These are phyloP conservation scores for Fusarium secorum DNA, from an alignment of 2,329 filamentous ascomycete species.

Conservation along the genomic window DNA sequence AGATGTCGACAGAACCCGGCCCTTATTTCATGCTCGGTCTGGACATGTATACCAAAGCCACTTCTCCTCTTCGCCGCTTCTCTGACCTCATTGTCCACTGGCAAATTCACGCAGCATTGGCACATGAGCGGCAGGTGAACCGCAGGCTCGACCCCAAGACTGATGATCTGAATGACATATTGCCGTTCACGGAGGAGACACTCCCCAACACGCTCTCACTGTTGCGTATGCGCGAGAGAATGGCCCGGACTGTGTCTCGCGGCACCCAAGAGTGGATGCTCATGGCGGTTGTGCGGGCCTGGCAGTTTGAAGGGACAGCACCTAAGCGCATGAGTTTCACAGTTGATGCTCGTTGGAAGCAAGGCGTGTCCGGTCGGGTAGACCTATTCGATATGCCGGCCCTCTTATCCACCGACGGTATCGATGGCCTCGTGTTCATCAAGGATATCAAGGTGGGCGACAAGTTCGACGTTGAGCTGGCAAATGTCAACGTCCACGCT, in stretches of 20 bases:
- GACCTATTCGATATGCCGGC: conserved; percentile 60
- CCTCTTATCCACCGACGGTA: conserved; percentile 48
- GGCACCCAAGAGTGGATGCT: conserved; percentile 63
- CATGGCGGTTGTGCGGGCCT: conserved; percentile 67
- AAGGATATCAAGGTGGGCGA: conserved; percentile 59
- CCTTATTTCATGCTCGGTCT: conserved; percentile 66
- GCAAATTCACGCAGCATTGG: conserved; percentile 69
- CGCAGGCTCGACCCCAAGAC: conserved; percentile 37
- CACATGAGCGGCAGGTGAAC: conserved; percentile 51
- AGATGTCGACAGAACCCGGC: conserved; percentile 60
- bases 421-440: conserved; percentile 50
- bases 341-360: conserved; percentile 50
- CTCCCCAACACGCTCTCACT: conserved; percentile 58
- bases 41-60: conserved; percentile 69
- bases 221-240: conserved; percentile 62
- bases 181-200: conserved; percentile 55
- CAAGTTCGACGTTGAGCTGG: conserved; percentile 63
- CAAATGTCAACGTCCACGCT: conserved; percentile 60
- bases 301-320: conserved; percentile 60
- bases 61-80: conserved; percentile 72
- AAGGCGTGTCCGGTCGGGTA: conserved; percentile 53
- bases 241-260: conserved; percentile 54
- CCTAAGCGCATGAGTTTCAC: conserved; percentile 60
- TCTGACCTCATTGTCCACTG: conserved; percentile 70
- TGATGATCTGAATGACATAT: conserved; percentile 47